Evolutionary conservation across 192 early-diverging fungal genomes (phyloP), one percentile per base, ranked within the genome.

Genomic region (Rhizophlyctis rosea): DNA sequence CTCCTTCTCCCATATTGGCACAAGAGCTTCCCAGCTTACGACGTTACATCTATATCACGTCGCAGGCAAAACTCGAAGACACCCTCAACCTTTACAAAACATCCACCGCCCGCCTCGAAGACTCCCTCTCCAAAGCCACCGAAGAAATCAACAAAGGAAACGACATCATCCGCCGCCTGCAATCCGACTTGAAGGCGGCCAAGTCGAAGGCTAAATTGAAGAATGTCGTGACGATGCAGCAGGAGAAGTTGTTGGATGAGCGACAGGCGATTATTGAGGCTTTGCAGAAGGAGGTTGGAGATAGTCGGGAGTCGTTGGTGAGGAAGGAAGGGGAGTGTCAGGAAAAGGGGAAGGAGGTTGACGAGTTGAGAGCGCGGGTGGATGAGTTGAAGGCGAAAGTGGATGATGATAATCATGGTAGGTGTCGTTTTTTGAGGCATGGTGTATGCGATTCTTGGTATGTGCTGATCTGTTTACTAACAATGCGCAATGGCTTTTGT

Each of bases 191-290:
- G 7, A 80, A 80, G 47, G 28, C 69, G 2, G 29, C 67, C 0
- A 83, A 83, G 67, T 21, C 72, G 16, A 85, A 85, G 62, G 36
- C 79, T 27, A 85, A 85, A 61, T 61, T 79, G 31, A 85, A 83
- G 62, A 85, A 81, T 55, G 68, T 76, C 9, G 81, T 81, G 7
- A 78, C 78, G 9, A 44, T 85, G 33, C 83, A 85, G 65, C 83
- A 85, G 62, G 83, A 85, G 44, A 79, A 79, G 57, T 52, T 81
- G 11, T 51, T 85, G 4, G 81, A 85, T 50, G 83, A 85, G 57
- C 62, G 73, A 32, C 57, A 52, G 33, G 55, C 60, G 11, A 35
- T 65, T 14, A 58, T 80, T 11, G 70, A 76, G 18, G 39, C 65
- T 34, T 64, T 68, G 32, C 64, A 74, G 36, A 74, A 77, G 35